These are phyloP conservation scores for Pyrenophora graminea DNA, from an alignment of 2,329 filamentous ascomycete genomes.

Conservation along the genomic window DNA sequence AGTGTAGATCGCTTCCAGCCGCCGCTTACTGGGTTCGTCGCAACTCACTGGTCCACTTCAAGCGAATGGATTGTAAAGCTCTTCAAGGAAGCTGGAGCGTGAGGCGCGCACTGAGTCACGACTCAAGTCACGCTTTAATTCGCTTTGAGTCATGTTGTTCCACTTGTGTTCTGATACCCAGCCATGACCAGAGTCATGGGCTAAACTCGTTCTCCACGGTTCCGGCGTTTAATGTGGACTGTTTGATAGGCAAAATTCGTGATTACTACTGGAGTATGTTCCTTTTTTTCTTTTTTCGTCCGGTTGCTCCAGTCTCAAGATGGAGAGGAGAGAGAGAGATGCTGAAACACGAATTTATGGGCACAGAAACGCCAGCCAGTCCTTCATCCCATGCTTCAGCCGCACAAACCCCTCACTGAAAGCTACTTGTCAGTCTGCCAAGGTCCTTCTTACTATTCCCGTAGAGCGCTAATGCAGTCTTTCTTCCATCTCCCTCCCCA, in stretches of 20 bases:
- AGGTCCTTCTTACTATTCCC: neutral
- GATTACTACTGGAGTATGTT: no score
- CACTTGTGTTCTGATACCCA: constrained; percentile 15
- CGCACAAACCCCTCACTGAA: no score
- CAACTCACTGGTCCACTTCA: constrained; percentile 31
- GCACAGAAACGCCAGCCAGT: no score
- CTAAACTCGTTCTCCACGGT: neutral
- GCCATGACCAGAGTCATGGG: constrained; percentile 4
- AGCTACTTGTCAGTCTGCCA: no score
- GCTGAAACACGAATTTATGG: no score
- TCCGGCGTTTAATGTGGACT: no score
- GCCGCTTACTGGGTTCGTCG: constrained; percentile 33
- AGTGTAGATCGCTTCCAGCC: constrained; percentile 35
- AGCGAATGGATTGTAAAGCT: constrained; percentile 41
- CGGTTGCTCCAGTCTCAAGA: no score
- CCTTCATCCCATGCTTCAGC: no score
- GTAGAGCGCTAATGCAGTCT: neutral
- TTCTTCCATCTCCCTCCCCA: neutral
- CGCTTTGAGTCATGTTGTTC: constrained; percentile 4
- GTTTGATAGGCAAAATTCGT: no score
- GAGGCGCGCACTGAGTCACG: neutral
- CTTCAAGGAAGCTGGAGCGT: constrained; percentile 40
- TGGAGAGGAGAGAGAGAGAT: no score
- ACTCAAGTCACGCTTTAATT: neutral
- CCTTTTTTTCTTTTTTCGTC: no score